phyloP scores from a whole-genome alignment of 306 rosid species.

The Clitoria ternatea region DNA sequence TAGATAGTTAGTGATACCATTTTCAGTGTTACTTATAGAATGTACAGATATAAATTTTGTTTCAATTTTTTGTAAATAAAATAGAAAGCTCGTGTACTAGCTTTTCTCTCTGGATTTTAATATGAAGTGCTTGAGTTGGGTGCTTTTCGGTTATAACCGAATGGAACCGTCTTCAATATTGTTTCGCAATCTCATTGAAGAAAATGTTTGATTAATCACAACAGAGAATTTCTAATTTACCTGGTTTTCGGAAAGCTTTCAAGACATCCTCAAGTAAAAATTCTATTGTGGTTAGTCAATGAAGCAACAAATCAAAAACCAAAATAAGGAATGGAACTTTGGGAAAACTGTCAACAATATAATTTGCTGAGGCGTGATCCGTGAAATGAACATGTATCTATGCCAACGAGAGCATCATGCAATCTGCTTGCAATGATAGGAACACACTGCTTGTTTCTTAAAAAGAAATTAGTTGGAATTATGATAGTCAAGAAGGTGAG shows the following conservation, averaged over 20 bases:
- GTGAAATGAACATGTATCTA: conserved; percentile 14
- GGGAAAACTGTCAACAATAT: neutral
- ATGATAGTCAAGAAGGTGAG: neutral
- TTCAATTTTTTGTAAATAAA: neutral
- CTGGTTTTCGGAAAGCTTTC: neutral
- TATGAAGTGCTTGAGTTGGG: conserved; percentile 9
- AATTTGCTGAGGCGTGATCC: conserved; percentile 19
- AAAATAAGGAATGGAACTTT: neutral
- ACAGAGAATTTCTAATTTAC: neutral
- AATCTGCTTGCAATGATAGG: conserved; percentile 36
- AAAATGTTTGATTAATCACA: neutral
- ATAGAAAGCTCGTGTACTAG: neutral
- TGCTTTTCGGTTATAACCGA: conserved; percentile 1
- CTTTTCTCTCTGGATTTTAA: conserved; percentile 12
- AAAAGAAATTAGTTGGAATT: neutral
- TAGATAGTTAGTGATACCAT: conserved; percentile 20
- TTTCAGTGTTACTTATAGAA: conserved; percentile 10
- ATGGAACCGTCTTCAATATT: neutral
- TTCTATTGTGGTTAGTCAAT: neutral
- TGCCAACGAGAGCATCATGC: conserved; percentile 33
- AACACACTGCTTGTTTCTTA: conserved; percentile 44
- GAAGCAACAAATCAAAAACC: neutral
- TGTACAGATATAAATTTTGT: conserved; percentile 24
- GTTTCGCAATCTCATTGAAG: neutral
- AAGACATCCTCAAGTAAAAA: neutral